Evolutionary conservation across 2,329 filamentous ascomycete species (phyloP).

Genomic region (Herpotrichia juniperi): DNA sequence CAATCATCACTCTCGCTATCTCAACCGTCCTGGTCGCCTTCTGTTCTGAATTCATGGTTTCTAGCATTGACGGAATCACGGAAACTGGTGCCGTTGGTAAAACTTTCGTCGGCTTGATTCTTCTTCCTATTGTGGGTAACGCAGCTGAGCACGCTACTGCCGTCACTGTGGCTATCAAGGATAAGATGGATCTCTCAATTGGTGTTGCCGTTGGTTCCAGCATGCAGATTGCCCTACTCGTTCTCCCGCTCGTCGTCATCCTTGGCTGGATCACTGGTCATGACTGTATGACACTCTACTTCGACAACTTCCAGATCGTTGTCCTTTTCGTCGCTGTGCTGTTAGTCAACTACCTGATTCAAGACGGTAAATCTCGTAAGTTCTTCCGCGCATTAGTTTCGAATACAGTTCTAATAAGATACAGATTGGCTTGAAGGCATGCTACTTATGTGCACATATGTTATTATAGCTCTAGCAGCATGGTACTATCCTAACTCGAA

Average conservation of each 20-base stretch:
- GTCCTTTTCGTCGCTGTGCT: conserved; percentile 63
- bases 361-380: conserved; percentile 61
- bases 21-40: conserved; percentile 81
- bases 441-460: conserved; percentile 64
- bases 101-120: conserved; percentile 68
- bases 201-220: conserved; percentile 69
- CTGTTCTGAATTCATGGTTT: conserved; percentile 72
- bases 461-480: conserved; percentile 66
- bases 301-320: conserved; percentile 86
- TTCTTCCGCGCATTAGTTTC: background rate
- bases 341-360: conserved; percentile 67
- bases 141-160: conserved; percentile 71
- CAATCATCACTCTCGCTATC: conserved; percentile 71
- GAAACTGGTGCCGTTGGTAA: conserved; percentile 55
- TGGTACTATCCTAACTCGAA: conserved; percentile 55
- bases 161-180: conserved; percentile 66
- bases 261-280: conserved; percentile 67
- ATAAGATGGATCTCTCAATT: conserved; percentile 73
- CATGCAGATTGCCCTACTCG: conserved; percentile 69
- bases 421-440: conserved; percentile 65
- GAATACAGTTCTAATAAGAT: conserved; percentile 21
- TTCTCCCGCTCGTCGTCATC: conserved; percentile 65
- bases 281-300: conserved; percentile 74
- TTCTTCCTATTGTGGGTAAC: conserved; percentile 70
- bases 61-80: conserved; percentile 63